phyloP scores from a whole-genome alignment of 1,284 basidiomycete genomes.

The Irpex rosettiformis region DNA sequence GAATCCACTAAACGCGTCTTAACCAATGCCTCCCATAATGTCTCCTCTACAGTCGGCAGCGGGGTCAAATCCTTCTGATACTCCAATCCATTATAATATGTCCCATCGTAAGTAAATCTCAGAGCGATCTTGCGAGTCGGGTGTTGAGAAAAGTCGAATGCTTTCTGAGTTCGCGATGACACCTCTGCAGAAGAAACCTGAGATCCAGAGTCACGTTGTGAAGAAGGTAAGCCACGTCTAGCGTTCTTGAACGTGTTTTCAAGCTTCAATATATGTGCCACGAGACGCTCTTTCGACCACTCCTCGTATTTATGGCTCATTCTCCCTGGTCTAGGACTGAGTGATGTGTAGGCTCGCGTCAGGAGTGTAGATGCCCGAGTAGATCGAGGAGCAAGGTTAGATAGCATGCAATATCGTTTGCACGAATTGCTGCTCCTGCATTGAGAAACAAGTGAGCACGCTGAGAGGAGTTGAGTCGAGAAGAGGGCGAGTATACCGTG shows the following conservation, averaged over 20 bases:
- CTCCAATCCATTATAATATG: constrained; percentile 89
- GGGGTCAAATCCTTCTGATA: constrained; percentile 68
- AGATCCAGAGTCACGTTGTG: background rate
- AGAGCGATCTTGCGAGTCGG: constrained; percentile 87
- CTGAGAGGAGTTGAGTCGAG: background rate
- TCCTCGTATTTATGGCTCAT: constrained; percentile 1
- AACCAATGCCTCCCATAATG: constrained; percentile 80
- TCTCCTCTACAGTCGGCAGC: constrained; percentile 88
- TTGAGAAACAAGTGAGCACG: background rate
- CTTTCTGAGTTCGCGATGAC: constrained; percentile 22
- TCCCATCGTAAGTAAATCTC: constrained; percentile 90
- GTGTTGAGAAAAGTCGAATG: constrained; percentile 66
- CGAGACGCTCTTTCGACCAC: constrained; percentile 6
- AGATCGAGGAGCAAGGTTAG: background rate
- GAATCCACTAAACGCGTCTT: constrained; percentile 75
- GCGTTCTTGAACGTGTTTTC: constrained; percentile 4
- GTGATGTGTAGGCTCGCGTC: background rate
- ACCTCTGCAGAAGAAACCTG: constrained; percentile 1
- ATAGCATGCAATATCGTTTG: background rate
- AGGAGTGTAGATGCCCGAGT: background rate
- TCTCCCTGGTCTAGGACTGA: background rate
- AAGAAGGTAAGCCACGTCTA: background rate
- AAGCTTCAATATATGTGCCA: constrained; percentile 5
- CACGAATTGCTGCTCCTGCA: background rate
- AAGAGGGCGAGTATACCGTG: background rate